Percentiles rank a stretch among this genome's conserved stretches.
These are phyloP conservation scores for Naganishia onofrii DNA, from an alignment of 768 basidiomycete species.

Conservation along the genomic window DNA sequence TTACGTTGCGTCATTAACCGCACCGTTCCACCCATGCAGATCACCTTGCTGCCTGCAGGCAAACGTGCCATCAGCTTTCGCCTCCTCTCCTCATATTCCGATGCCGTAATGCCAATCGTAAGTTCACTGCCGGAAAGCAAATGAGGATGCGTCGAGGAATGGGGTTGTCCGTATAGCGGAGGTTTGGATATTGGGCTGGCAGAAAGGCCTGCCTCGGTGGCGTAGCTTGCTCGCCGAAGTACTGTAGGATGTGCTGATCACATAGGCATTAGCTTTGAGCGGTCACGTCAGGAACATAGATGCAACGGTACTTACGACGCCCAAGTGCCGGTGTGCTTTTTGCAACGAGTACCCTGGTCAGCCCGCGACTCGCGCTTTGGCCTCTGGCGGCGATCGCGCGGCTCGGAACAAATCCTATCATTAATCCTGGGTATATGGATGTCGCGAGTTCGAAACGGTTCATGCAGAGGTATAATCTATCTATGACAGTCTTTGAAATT, in stretches of 20 bases:
- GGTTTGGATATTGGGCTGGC: slow-evolving; percentile 58
- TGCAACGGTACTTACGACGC: background rate
- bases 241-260: background rate
- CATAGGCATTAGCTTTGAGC: background rate
- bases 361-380: background rate
- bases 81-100: slow-evolving; percentile 75
- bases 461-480: no score
- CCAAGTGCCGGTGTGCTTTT: background rate
- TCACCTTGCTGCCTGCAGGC: slow-evolving; percentile 69
- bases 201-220: background rate
- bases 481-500: no score
- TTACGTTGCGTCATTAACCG: slow-evolving; percentile 58
- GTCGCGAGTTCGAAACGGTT: no score
- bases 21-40: slow-evolving; percentile 72
- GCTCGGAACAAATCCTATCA: background rate
- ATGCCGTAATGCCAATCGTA: slow-evolving; percentile 73
- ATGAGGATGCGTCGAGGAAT: slow-evolving; percentile 75
- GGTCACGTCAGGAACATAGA: background rate
- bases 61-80: slow-evolving; percentile 68
- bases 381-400: background rate
- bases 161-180: slow-evolving; percentile 74
- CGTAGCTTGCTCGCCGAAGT: background rate
- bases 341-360: background rate
- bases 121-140: slow-evolving; percentile 64
- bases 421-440: background rate